Percentiles rank a stretch among this genome's conserved stretches.
phyloP scores from a whole-genome alignment of 2,329 filamentous ascomycete species.

The Fusarium nelsonii region DNA sequence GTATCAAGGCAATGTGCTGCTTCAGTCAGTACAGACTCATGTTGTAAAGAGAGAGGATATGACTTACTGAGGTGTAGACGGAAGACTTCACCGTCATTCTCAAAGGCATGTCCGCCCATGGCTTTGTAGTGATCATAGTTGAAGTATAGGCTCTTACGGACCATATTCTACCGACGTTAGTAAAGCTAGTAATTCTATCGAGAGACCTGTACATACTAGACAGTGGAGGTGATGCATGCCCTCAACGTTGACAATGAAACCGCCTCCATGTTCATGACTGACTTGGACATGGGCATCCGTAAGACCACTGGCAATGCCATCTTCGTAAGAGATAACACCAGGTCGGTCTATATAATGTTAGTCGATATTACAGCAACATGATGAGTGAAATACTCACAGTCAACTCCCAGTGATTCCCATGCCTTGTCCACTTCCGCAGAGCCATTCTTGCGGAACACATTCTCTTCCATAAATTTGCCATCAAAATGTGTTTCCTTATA shows the following conservation, averaged over 20 bases:
- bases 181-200: accelerated
- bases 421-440: slow-evolving; percentile 68
- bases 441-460: slow-evolving; percentile 63
- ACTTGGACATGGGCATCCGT: slow-evolving; percentile 67
- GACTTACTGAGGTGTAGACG: slow-evolving; percentile 68
- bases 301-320: slow-evolving; percentile 65
- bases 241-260: slow-evolving; percentile 69
- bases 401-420: slow-evolving; percentile 60
- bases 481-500: slow-evolving; percentile 61
- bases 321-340: slow-evolving; percentile 62
- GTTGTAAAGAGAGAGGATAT: accelerated
- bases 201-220: slow-evolving; percentile 54
- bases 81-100: slow-evolving; percentile 66
- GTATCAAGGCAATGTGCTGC: slow-evolving; percentile 69
- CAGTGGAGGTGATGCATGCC: slow-evolving; percentile 70
- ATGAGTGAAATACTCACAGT: slow-evolving; percentile 55
- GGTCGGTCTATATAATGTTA: slow-evolving; percentile 54
- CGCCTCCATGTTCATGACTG: slow-evolving; percentile 66
- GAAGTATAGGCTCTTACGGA: slow-evolving; percentile 69
- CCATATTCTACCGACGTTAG: slow-evolving; percentile 60
- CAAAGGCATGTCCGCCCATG: slow-evolving; percentile 64
- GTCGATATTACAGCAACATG: background rate
- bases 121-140: slow-evolving; percentile 70
- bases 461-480: slow-evolving; percentile 67
- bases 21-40: background rate